Evolutionary conservation across 2,329 filamentous ascomycete genomes (phyloP).

Genomic region (Rhytidhysteron rufulum): DNA sequence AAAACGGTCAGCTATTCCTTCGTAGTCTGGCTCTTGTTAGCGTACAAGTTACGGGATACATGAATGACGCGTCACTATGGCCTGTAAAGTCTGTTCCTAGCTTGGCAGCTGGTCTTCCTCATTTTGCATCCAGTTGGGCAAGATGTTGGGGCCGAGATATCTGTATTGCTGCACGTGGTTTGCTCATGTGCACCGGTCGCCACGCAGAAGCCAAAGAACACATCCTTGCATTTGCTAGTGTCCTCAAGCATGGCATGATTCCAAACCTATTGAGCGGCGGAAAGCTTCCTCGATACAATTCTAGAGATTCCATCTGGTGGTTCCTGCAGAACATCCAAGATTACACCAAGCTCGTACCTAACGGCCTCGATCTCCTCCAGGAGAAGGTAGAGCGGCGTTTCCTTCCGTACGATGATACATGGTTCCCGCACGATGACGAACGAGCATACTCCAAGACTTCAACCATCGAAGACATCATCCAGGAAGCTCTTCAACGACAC

Average conservation of each 20-base stretch:
- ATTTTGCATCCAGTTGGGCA: conserved; percentile 92
- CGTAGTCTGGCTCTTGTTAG: conserved; percentile 88
- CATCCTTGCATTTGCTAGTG: conserved; percentile 89
- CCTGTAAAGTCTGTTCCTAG: conserved; percentile 80
- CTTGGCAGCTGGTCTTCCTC: conserved; percentile 86
- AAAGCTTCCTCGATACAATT: conserved; percentile 86
- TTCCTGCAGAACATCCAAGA: conserved; percentile 95
- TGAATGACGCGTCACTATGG: conserved; percentile 87
- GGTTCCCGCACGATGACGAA: conserved; percentile 77
- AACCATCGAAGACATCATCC: conserved; percentile 82
- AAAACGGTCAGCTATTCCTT: conserved; percentile 80
- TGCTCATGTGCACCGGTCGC: conserved; percentile 87
- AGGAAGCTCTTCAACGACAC: conserved; percentile 89
- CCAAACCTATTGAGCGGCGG: conserved; percentile 89
- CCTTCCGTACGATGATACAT: conserved; percentile 91
- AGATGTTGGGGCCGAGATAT: conserved; percentile 97
- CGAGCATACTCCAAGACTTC: conserved; percentile 83
- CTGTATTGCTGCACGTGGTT: conserved; percentile 88
- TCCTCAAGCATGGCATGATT: conserved; percentile 97
- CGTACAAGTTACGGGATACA: conserved; percentile 82
- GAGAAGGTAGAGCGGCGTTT: conserved; percentile 80
- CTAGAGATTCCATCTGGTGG: conserved; percentile 96
- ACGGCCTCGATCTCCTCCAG: conserved; percentile 69
- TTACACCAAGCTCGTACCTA: conserved; percentile 75
- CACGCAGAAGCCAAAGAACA: conserved; percentile 89